phyloP scores from a whole-genome alignment of 2,329 filamentous ascomycete species.

The Ophiobolus disseminans region DNA sequence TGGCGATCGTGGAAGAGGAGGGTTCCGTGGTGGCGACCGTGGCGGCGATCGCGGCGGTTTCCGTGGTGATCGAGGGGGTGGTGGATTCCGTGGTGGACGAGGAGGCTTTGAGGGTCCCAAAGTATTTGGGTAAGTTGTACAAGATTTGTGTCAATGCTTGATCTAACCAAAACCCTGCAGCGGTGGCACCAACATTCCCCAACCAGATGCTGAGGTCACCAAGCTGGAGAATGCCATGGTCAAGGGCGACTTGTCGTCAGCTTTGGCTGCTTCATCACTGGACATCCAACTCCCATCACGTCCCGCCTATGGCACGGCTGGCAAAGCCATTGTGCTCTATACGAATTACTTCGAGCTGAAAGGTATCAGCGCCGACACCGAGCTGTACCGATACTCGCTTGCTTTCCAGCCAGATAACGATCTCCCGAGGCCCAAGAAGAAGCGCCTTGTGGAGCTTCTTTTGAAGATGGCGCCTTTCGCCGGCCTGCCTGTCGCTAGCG shows the following conservation, averaged over 20 bases:
- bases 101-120: conserved; percentile 16
- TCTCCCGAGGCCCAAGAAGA: conserved; percentile 52
- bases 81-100: conserved; percentile 15
- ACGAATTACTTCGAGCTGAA: conserved; percentile 54
- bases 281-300: conserved; percentile 32
- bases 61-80: conserved; percentile 19
- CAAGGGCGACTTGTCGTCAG: conserved; percentile 31
- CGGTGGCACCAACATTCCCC: conserved; percentile 38
- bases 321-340: conserved; percentile 48
- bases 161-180: conserved; percentile 11
- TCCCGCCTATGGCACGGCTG: conserved; percentile 46
- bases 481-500: conserved; percentile 44
- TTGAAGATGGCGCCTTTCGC: conserved; percentile 42
- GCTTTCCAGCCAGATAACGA: conserved; percentile 44
- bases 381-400: conserved; percentile 39
- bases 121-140: conserved; percentile 33
- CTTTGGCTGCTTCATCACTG: conserved; percentile 30
- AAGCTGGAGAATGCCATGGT: conserved; percentile 42
- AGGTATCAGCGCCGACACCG: conserved; percentile 23
- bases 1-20: conserved; percentile 18
- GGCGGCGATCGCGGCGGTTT: conserved; percentile 17
- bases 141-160: neutral
- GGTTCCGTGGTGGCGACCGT: conserved; percentile 16
- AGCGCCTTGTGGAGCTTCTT: conserved; percentile 58
- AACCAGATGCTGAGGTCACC: conserved; percentile 38